phyloP scores from a whole-genome alignment of 352 stramenopile species.

The Phytophthora tubulina region DNA sequence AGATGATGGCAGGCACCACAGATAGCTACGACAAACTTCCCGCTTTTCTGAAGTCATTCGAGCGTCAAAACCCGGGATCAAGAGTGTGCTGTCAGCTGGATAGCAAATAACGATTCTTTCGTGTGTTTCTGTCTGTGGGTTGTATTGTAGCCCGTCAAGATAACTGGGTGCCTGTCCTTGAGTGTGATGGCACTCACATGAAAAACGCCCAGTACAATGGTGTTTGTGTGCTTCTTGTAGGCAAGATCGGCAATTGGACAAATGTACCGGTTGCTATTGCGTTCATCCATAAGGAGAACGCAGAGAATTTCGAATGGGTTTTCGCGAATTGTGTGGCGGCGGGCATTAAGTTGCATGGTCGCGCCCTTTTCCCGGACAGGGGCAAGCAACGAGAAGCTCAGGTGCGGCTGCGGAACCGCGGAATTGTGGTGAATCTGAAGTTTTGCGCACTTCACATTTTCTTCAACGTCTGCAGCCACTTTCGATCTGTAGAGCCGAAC shows the following conservation, averaged over 20 bases:
- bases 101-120: slow-evolving; percentile 8
- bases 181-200: slow-evolving; percentile 20
- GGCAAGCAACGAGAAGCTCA: slow-evolving; percentile 22
- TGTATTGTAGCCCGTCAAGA: slow-evolving; percentile 7
- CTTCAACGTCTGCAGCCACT: slow-evolving; percentile 24
- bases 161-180: slow-evolving; percentile 15
- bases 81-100: slow-evolving; percentile 7
- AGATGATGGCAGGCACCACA: neutral
- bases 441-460: slow-evolving; percentile 22
- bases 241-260: slow-evolving; percentile 3
- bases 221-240: slow-evolving; percentile 1
- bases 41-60: slow-evolving; percentile 2
- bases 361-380: slow-evolving; percentile 7
- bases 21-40: slow-evolving; percentile 11
- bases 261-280: slow-evolving; percentile 9
- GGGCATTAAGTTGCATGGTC: slow-evolving; percentile 5
- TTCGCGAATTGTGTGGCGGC: slow-evolving; percentile 14
- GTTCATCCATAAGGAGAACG: slow-evolving; percentile 13
- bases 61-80: neutral
- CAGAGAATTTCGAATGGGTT: slow-evolving; percentile 26
- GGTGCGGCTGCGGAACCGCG: neutral
- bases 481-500: slow-evolving; percentile 7
- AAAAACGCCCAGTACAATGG: slow-evolving; percentile 17
- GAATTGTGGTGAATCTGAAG: slow-evolving; percentile 1
- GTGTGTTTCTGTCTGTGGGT: slow-evolving; percentile 4